Base-by-base conservation (phyloP, 176 grass and related monocot species). In the Musa acuminata region DNA sequence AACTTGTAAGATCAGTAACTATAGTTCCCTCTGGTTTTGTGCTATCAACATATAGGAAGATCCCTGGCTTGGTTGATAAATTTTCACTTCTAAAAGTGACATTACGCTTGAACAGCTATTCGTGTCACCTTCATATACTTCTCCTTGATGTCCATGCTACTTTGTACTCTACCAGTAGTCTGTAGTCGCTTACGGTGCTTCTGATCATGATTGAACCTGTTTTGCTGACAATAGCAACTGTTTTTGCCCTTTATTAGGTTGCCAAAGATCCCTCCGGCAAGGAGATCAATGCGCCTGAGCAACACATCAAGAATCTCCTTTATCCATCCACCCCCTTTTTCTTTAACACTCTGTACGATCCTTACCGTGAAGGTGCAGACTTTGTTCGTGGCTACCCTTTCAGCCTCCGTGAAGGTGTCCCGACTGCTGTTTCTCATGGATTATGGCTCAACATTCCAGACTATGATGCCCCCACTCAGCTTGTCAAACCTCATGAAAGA, bases 401-500 rank as follows among this genome's bases (percentile, higher is more conserved):
- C 87, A 88, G 85, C 83, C 85, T 96, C 12, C 88, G 89, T 64
- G 93, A 96, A 24, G 93, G 89, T 71, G 77, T 63, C 43, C 77
- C 75, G 54, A 96, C 93, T 17, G 93, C 93, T 13, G 82, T 92
- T 27, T 96, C 93, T 51, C 93, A 96, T 1, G 89, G 93, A 51
- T 79, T 96, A 35, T 96, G 93, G 93, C 87, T 96, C 26, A 96
- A 96, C 81, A 90, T 96, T 73, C 93, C 93, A 73, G 93, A 96
- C 81, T 96, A 96, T 64, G 93, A 96, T 88, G 93, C 93, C 57
- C 93, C 89, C 51, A 96, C 89, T 1, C 93, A 96, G 66, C 82
- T 96, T 73, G 89, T 92, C 69, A 96, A 96, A 76, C 93, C 93
- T 58, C 85, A 72, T 43, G 93, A 96, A 81, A 96, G 93, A 77